phyloP scores from a whole-genome alignment of 1,284 basidiomycete genomes.

The Peniophora sp. region DNA sequence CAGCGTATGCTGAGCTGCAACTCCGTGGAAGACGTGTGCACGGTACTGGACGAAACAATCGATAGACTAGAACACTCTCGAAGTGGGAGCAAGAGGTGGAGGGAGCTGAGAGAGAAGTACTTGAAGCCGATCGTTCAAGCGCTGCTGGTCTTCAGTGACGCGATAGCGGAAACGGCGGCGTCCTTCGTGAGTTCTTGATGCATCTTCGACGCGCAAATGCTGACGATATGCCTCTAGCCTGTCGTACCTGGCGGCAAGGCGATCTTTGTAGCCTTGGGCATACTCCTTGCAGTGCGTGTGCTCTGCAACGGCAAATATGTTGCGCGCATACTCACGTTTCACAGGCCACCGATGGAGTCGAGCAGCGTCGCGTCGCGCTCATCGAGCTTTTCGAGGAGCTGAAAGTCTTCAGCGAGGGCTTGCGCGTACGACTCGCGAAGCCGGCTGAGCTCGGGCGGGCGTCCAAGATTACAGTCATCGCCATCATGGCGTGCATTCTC shows the following conservation, averaged over 20 bases:
- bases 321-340: not conserved
- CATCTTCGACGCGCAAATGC: too few species aligned
- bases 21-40: too few species aligned
- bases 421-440: not conserved
- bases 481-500: not conserved
- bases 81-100: too few species aligned
- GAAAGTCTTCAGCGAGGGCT: not conserved
- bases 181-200: too few species aligned
- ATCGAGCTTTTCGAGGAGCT: not conserved
- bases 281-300: not conserved
- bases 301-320: too few species aligned
- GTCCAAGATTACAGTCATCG: not conserved
- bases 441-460: not conserved
- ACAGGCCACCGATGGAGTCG: not conserved
- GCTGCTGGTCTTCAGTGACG: too few species aligned
- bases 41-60: too few species aligned
- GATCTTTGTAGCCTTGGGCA: not conserved
- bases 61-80: too few species aligned
- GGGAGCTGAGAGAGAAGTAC: too few species aligned
- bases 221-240: not conserved
- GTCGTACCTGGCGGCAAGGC: not conserved
- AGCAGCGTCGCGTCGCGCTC: not conserved
- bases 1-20: too few species aligned
- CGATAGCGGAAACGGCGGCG: too few species aligned
- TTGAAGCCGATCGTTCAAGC: too few species aligned